phyloP scores from a whole-genome alignment of 2,329 filamentous ascomycete species.

The Cladosporium sp. region DNA sequence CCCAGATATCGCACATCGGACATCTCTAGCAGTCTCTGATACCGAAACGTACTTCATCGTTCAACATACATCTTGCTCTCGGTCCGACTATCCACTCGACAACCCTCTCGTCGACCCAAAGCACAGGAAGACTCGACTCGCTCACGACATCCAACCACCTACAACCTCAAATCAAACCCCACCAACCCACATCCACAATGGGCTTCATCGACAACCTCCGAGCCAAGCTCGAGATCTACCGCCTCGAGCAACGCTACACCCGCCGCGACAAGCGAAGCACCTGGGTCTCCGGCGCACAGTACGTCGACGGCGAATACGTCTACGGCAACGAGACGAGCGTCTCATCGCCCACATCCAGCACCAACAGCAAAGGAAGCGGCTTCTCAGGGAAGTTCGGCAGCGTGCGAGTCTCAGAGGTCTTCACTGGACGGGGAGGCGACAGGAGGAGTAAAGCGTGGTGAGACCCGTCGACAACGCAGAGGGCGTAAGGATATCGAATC shows the following conservation, averaged over 20 bases:
- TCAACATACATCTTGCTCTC: neutral
- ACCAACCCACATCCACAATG: slow-evolving; percentile 36
- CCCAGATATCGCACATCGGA: neutral
- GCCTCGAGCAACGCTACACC: slow-evolving; percentile 92
- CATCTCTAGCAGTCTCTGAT: no score
- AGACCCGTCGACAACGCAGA: neutral
- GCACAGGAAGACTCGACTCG: neutral
- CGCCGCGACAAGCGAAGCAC: slow-evolving; percentile 84
- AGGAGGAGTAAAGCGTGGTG: slow-evolving; percentile 7
- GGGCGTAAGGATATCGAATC: neutral
- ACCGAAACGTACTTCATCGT: neutral
- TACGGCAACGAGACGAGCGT: slow-evolving; percentile 43
- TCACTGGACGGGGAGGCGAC: neutral
- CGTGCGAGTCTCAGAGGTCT: slow-evolving; percentile 7
- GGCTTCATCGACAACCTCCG: slow-evolving; percentile 73
- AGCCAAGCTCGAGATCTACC: slow-evolving; percentile 83
- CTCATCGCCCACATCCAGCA: slow-evolving; percentile 7
- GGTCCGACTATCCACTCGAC: neutral
- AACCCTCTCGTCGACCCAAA: neutral
- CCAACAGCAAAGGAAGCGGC: slow-evolving; percentile 1
- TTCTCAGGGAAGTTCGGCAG: neutral
- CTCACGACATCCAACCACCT: neutral
- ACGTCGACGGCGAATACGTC: slow-evolving; percentile 94
- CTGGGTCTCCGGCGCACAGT: slow-evolving; percentile 82
- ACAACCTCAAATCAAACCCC: neutral